Conservation (phyloP, 2,329 filamentous ascomycete genomes). For the Macrophomina phaseolina region DNA sequence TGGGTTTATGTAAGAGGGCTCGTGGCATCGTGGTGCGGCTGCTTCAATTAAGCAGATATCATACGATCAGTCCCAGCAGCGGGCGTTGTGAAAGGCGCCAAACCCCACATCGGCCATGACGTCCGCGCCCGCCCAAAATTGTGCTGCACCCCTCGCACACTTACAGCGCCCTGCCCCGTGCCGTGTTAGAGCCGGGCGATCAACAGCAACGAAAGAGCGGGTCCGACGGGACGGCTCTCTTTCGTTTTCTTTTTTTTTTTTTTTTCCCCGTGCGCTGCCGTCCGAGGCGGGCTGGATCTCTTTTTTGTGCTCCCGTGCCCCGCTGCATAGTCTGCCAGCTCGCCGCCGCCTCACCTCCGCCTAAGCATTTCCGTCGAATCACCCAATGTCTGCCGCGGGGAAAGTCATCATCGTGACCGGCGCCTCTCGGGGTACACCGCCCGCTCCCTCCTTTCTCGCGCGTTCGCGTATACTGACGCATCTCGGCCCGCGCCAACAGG, state of each 20-base stretch:
- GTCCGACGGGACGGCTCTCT: constrained; percentile 10
- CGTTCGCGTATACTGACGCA: constrained; percentile 6
- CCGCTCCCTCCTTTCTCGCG: constrained; percentile 9
- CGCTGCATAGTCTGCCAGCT: constrained; percentile 53
- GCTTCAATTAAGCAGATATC: constrained; percentile 19
- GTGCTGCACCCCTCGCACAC: constrained; percentile 18
- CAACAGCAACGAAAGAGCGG: constrained; percentile 7
- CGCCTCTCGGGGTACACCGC: constrained; percentile 62
- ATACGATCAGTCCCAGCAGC: constrained; percentile 27
- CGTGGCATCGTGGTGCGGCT: constrained; percentile 23
- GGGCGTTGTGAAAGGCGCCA: constrained; percentile 24
- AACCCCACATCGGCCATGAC: constrained; percentile 29
- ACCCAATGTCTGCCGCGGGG: constrained; percentile 65
- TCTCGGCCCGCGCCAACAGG: constrained; percentile 45
- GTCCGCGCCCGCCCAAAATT: constrained; percentile 19
- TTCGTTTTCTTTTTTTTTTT: background rate
- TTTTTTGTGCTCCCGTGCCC: constrained; percentile 11
- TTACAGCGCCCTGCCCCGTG: background rate
- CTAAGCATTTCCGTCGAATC: constrained; percentile 28
- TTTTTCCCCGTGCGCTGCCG: background rate
- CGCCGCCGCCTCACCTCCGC: constrained; percentile 51
- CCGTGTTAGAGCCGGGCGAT: background rate
- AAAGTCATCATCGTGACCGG: constrained; percentile 64
- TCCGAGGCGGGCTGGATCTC: background rate
- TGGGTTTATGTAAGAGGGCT: constrained; percentile 15